Evolutionary conservation across 495 filamentous ascomycete species (phyloP).

Genomic region (Aspergillus indologenus): DNA sequence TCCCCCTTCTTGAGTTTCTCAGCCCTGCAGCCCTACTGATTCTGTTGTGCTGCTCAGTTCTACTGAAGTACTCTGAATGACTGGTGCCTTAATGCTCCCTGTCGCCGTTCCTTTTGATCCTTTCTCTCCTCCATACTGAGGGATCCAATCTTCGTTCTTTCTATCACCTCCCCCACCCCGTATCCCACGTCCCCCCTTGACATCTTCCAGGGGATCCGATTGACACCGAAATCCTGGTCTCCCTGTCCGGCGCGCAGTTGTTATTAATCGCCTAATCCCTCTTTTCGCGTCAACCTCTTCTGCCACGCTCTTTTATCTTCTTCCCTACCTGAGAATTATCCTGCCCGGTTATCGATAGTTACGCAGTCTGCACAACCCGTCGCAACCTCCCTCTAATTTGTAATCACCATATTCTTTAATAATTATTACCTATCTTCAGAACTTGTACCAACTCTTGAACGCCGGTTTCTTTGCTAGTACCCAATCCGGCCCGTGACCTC

Average conservation of each 20-base stretch:
- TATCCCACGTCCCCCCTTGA: neutral
- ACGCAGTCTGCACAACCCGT: neutral
- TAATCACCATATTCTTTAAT: neutral
- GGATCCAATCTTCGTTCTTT: neutral
- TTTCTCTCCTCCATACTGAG: neutral
- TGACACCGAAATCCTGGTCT: neutral
- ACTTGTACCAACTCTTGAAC: neutral
- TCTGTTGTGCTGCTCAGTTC: neutral
- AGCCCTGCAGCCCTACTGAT: constrained; percentile 19
- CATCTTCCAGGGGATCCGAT: neutral
- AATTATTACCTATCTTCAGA: neutral
- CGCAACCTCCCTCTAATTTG: neutral
- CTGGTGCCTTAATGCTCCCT: neutral
- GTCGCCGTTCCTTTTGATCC: neutral
- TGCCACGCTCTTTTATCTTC: neutral
- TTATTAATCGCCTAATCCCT: neutral
- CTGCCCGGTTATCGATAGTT: neutral
- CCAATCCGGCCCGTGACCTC: neutral
- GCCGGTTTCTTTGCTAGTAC: neutral
- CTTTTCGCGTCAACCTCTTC: neutral
- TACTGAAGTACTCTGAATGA: neutral
- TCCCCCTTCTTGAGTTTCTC: constrained; percentile 1
- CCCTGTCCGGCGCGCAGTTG: neutral
- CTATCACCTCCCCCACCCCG: neutral
- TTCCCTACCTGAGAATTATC: neutral